Percentiles rank a stretch among this genome's conserved stretches.
Conservation (phyloP, 2,329 filamentous ascomycete genomes). For the Cladophialophora yegresii region DNA sequence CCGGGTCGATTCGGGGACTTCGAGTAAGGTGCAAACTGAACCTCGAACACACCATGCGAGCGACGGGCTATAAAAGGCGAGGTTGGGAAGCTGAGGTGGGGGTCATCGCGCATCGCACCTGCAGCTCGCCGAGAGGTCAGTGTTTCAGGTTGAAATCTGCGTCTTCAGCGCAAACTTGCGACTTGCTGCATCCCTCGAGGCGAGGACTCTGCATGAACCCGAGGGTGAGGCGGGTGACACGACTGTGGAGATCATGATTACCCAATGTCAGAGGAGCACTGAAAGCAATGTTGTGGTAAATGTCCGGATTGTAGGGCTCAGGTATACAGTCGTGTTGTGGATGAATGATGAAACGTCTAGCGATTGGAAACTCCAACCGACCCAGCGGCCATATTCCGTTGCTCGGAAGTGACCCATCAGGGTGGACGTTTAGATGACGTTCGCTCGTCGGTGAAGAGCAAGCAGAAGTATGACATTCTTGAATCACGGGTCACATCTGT, state of each 20-base stretch:
- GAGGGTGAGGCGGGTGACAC: neutral
- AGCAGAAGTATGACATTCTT: neutral
- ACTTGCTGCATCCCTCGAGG: neutral
- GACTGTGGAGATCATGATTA: neutral
- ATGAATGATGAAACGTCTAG: neutral
- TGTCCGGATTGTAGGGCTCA: neutral
- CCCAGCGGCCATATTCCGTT: neutral
- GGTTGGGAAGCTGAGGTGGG: neutral
- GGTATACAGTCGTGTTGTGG: neutral
- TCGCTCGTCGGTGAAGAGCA: no score
- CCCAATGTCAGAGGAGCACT: neutral
- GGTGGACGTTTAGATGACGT: no score
- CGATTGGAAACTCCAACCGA: neutral
- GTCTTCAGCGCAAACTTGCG: neutral
- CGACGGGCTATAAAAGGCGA: neutral
- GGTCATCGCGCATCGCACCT: neutral
- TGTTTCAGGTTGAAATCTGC: constrained; percentile 1
- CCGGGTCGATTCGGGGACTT: neutral
- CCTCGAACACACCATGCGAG: neutral
- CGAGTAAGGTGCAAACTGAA: neutral
- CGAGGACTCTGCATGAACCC: neutral
- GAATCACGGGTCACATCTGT: neutral
- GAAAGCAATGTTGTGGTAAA: neutral
- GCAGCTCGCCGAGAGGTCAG: neutral
- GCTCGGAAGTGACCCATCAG: neutral